Evolutionary conservation across 495 filamentous ascomycete genomes (phyloP).

Genomic region (Amniculicola lignicola): DNA sequence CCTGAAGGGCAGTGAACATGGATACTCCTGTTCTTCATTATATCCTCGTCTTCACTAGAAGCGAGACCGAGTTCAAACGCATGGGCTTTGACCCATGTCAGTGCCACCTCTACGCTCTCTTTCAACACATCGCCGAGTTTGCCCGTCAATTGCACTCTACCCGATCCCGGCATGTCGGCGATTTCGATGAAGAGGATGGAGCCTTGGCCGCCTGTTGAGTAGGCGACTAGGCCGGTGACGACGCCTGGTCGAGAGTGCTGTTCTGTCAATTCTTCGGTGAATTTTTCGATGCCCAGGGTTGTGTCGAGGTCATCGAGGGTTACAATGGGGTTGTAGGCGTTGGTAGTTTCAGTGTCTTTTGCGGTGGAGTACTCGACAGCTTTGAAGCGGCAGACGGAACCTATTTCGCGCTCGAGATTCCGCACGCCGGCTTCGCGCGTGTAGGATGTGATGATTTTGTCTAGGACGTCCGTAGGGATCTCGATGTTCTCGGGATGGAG

Average conservation of each 20-base stretch:
- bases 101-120: conserved; percentile 92
- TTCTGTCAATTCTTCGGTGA: conserved; percentile 93
- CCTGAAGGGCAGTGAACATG: conserved; percentile 97
- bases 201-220: conserved; percentile 86
- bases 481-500: conserved; percentile 68
- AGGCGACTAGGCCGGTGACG: conserved; percentile 96
- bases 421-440: conserved; percentile 97
- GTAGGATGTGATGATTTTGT: conserved; percentile 92
- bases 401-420: conserved; percentile 92
- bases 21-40: conserved; percentile 92
- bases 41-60: conserved; percentile 74
- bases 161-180: conserved; percentile 92
- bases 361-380: conserved; percentile 92
- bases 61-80: conserved; percentile 88
- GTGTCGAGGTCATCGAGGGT: conserved; percentile 76
- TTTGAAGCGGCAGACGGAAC: conserved; percentile 90
- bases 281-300: conserved; percentile 90
- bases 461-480: conserved; percentile 77
- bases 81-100: conserved; percentile 95
- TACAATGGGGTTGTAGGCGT: conserved; percentile 68
- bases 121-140: conserved; percentile 98
- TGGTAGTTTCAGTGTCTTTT: conserved; percentile 66
- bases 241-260: conserved; percentile 83
- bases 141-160: conserved; percentile 92
- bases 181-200: conserved; percentile 98